phyloP scores from a whole-genome alignment of 2,329 filamentous ascomycete species.

The Domatiomyces globalis region DNA sequence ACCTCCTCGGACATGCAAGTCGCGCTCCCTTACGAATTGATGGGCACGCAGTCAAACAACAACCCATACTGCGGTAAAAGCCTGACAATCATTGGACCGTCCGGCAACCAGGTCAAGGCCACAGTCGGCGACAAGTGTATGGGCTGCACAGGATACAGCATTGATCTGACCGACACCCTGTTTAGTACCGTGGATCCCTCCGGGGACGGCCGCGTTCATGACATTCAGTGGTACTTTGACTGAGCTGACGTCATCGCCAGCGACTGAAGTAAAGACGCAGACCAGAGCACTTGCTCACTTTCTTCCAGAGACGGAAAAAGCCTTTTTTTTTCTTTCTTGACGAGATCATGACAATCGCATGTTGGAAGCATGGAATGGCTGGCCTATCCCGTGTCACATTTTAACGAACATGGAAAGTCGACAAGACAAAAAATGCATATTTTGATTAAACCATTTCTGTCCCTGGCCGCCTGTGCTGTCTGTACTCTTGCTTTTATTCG shows the following conservation, averaged over 20 bases:
- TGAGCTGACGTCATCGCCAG: conserved; percentile 2
- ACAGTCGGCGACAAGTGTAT: conserved; percentile 62
- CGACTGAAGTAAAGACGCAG: not conserved
- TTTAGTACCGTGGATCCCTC: conserved; percentile 26
- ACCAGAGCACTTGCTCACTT: not conserved
- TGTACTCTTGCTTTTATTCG: too few relatives aligned
- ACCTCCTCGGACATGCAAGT: conserved; percentile 48
- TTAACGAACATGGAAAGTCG: not conserved
- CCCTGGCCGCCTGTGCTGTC: too few relatives aligned
- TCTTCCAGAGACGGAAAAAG: not conserved
- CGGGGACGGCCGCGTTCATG: conserved; percentile 28
- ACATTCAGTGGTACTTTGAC: conserved; percentile 31
- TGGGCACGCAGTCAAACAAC: conserved; percentile 49
- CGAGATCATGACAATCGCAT: not conserved
- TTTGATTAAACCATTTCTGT: not conserved
- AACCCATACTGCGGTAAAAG: conserved; percentile 58
- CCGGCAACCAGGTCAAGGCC: conserved; percentile 44
- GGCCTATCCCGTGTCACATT: not conserved
- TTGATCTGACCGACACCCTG: conserved; percentile 22
- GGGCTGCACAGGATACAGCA: conserved; percentile 39
- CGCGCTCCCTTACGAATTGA: conserved; percentile 51
- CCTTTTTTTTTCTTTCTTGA: not conserved
- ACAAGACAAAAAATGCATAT: not conserved
- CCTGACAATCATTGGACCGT: conserved; percentile 43
- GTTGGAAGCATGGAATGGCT: not conserved